A percentile compares a stretch with the other conserved stretches of the same genome.
Conservation (phyloP, 208 protist species). For the Crithidia mellificae region DNA sequence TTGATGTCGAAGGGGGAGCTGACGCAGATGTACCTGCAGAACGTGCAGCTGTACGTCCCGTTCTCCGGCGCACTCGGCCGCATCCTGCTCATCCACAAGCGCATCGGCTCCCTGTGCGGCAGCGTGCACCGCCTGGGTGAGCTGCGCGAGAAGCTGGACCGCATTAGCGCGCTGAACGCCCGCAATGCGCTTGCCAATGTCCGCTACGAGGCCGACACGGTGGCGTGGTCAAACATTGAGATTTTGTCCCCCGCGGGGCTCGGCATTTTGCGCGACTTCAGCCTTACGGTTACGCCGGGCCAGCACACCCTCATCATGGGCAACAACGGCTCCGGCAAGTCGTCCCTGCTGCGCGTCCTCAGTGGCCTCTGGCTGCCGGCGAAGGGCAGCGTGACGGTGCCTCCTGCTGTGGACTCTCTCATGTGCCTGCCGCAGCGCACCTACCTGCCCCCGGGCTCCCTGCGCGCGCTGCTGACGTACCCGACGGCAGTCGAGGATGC, state of each 20-base stretch:
- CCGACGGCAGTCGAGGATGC: constrained; percentile 43
- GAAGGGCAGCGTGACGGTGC: constrained; percentile 54
- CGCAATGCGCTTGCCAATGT: constrained; percentile 22
- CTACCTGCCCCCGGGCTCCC: constrained; percentile 79
- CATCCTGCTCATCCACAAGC: constrained; percentile 78
- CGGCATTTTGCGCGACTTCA: constrained; percentile 65
- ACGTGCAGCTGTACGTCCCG: constrained; percentile 76
- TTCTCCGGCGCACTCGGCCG: constrained; percentile 72
- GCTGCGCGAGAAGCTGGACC: constrained; percentile 65
- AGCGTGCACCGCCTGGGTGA: constrained; percentile 83
- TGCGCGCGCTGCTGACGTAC: constrained; percentile 84
- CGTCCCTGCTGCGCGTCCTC: constrained; percentile 73
- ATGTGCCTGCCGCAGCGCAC: constrained; percentile 77
- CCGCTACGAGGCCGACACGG: constrained; percentile 31
- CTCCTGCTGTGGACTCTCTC: constrained; percentile 31
- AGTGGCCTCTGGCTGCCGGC: constrained; percentile 71
- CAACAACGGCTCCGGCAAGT: constrained; percentile 91
- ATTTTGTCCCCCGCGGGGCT: constrained; percentile 57
- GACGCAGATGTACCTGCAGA: constrained; percentile 69
- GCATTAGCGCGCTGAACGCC: constrained; percentile 31
- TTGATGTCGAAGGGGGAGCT: constrained; percentile 48
- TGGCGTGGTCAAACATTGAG: constrained; percentile 56
- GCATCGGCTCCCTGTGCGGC: constrained; percentile 68
- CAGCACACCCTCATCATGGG: constrained; percentile 84
- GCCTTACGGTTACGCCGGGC: constrained; percentile 43